Conservation (phyloP, 495 filamentous ascomycete species). For the Copromyces sp. region DNA sequence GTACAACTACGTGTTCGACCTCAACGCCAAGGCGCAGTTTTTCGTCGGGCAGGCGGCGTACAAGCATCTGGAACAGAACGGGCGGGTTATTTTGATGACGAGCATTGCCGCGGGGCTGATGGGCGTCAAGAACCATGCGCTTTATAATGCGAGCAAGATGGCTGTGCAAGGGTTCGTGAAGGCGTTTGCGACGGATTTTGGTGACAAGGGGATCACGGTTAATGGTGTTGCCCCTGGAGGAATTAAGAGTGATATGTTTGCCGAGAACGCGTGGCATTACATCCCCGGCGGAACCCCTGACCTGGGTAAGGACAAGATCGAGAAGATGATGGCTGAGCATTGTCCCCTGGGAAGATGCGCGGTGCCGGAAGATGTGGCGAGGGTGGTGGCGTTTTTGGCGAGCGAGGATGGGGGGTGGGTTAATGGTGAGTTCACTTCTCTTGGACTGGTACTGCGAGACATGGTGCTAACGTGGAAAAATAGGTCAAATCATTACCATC, state of each 20-base stretch:
- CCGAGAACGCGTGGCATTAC: constrained; percentile 56
- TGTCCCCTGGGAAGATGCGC: constrained; percentile 30
- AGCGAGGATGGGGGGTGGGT: constrained; percentile 52
- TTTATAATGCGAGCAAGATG: constrained; percentile 70
- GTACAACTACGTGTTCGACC: constrained; percentile 65
- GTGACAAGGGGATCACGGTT: constrained; percentile 61
- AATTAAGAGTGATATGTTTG: constrained; percentile 73
- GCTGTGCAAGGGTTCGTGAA: constrained; percentile 72
- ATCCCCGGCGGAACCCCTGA: constrained; percentile 34
- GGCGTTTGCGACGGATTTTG: constrained; percentile 63
- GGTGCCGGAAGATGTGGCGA: constrained; percentile 46
- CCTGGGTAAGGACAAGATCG: constrained; percentile 21
- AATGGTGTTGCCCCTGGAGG: constrained; percentile 69
- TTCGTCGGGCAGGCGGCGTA: constrained; percentile 72
- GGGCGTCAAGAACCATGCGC: constrained; percentile 59
- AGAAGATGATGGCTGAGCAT: constrained; percentile 25
- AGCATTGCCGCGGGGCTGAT: constrained; percentile 41
- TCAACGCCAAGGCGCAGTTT: constrained; percentile 73
- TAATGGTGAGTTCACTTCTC: constrained; percentile 35
- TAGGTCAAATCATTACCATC: constrained; percentile 26
- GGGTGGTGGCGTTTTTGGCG: constrained; percentile 46
- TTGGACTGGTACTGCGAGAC: background rate
- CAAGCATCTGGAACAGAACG: constrained; percentile 55
- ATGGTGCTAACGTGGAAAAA: constrained; percentile 1
- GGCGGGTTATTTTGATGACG: constrained; percentile 56